These are phyloP conservation scores for Teunomyces tritomae DNA, from an alignment of 805 yeast genomes.

Conservation along the genomic window DNA sequence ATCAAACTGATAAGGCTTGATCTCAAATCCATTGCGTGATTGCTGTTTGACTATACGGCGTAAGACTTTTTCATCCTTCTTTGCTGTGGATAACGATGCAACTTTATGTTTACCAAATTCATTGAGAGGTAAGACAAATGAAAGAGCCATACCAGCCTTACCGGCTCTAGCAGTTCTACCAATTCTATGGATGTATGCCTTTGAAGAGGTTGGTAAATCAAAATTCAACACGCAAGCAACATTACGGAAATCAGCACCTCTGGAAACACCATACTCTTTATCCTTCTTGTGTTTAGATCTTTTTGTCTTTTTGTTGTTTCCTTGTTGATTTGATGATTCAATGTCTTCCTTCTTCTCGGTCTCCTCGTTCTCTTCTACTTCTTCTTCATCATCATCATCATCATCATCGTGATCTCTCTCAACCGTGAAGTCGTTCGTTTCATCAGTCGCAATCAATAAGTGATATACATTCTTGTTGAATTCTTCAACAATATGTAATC, in stretches of 20 bases:
- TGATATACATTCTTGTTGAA: constrained; percentile 87
- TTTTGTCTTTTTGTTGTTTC: constrained; percentile 12
- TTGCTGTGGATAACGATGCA: constrained; percentile 67
- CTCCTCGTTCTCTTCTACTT: constrained; percentile 16
- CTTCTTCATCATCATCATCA: constrained; percentile 22
- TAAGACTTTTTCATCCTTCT: constrained; percentile 83
- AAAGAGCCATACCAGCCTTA: constrained; percentile 88
- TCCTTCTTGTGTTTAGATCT: constrained; percentile 43
- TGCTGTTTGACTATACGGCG: constrained; percentile 76
- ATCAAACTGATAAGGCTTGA: constrained; percentile 88
- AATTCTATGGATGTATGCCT: constrained; percentile 86
- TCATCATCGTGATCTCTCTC: constrained; percentile 45
- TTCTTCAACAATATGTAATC: constrained; percentile 93
- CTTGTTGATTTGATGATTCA: constrained; percentile 12
- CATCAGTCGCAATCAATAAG: constrained; percentile 92
- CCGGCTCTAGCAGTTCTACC: constrained; percentile 99
- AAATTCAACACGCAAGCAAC: constrained; percentile 96
- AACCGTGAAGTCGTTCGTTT: constrained; percentile 57
- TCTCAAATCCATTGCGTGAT: constrained; percentile 63
- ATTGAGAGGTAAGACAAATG: constrained; percentile 81
- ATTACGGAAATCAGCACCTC: constrained; percentile 95
- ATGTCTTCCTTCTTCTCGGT: constrained; percentile 16
- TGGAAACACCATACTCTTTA: constrained; percentile 86
- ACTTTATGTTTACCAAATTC: constrained; percentile 88
- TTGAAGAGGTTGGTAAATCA: constrained; percentile 87